A percentile compares a stretch with the other conserved stretches of the same genome.
These are phyloP conservation scores for Raddia distichophylla DNA, from an alignment of 176 grass and related monocot species.

Conservation along the genomic window DNA sequence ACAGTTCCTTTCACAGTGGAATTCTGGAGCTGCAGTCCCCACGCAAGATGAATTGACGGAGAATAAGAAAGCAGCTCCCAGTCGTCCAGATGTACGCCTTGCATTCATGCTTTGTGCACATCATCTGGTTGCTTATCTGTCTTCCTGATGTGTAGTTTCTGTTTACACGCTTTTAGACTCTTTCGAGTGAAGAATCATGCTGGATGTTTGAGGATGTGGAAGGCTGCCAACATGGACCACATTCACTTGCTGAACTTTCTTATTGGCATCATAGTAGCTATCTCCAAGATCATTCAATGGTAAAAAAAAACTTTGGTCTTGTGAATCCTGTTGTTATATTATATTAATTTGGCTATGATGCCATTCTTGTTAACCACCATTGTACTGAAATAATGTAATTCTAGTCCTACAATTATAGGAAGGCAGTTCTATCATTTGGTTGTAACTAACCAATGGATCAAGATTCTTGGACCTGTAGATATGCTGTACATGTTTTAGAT, in stretches of 20 bases:
- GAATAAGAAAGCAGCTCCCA: constrained; percentile 11
- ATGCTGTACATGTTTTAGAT: not conserved
- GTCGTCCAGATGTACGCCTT: constrained; percentile 49
- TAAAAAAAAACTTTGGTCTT: constrained; percentile 35
- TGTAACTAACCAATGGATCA: constrained; percentile 2
- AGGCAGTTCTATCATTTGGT: constrained; percentile 5
- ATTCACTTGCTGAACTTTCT: constrained; percentile 90
- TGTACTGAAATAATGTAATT: constrained; percentile 22
- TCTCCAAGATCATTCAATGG: constrained; percentile 87
- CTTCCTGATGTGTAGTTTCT: constrained; percentile 30
- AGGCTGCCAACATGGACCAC: constrained; percentile 72
- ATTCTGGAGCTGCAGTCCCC: constrained; percentile 8
- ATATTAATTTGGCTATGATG: not conserved
- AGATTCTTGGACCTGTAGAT: constrained; percentile 30
- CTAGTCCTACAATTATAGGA: not conserved
- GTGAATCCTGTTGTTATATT: constrained; percentile 2
- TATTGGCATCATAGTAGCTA: constrained; percentile 96
- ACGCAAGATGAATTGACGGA: not conserved
- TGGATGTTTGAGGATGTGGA: constrained; percentile 96
- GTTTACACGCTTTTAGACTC: constrained; percentile 45
- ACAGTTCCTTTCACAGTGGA: constrained; percentile 54
- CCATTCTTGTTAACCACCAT: not conserved
- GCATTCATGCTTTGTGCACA: constrained; percentile 8
- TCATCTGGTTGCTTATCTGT: not conserved
- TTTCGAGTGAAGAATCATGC: constrained; percentile 72